Conservation (phyloP, 1,139 yeast species). For the Saccharomyces pastorianus region DNA sequence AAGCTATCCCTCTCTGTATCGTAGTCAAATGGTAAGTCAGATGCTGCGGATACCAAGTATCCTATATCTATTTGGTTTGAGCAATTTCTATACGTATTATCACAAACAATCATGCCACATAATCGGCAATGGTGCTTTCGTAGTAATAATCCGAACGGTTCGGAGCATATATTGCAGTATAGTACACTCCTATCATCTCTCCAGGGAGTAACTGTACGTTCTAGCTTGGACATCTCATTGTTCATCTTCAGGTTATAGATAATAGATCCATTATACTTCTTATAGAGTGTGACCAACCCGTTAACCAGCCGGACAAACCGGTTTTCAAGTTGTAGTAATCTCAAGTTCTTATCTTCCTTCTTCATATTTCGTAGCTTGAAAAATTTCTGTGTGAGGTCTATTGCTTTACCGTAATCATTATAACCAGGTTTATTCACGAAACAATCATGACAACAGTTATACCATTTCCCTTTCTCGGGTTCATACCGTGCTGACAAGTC, state of each 20-base stretch:
- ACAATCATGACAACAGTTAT: slow-evolving; percentile 61
- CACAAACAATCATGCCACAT: slow-evolving; percentile 81
- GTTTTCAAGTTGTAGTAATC: slow-evolving; percentile 54
- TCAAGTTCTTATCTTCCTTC: slow-evolving; percentile 38
- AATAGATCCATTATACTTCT: slow-evolving; percentile 14
- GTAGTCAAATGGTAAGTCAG: slow-evolving; percentile 23
- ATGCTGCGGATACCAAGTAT: slow-evolving; percentile 29
- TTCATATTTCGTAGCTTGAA: slow-evolving; percentile 35
- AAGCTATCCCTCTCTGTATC: slow-evolving; percentile 16
- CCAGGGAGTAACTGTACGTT: slow-evolving; percentile 61
- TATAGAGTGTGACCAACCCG: slow-evolving; percentile 21
- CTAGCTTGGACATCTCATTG: slow-evolving; percentile 34
- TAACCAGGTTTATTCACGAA: slow-evolving; percentile 51
- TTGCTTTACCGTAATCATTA: slow-evolving; percentile 34
- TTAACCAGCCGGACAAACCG: slow-evolving; percentile 46
- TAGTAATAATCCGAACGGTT: slow-evolving; percentile 46
- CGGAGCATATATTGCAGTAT: slow-evolving; percentile 59
- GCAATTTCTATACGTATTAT: slow-evolving; percentile 52
- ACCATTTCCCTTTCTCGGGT: slow-evolving; percentile 51
- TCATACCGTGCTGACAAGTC: slow-evolving; percentile 41
- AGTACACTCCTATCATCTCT: slow-evolving; percentile 44
- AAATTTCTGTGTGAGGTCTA: slow-evolving; percentile 45
- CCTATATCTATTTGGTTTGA: slow-evolving; percentile 63
- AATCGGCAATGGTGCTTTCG: slow-evolving; percentile 84
- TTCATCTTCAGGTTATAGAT: slow-evolving; percentile 21